A percentile compares a stretch with the other conserved stretches of the same genome.
Evolutionary conservation across 495 filamentous ascomycete genomes (phyloP).

Genomic region (Parathielavia hyrcaniae): DNA sequence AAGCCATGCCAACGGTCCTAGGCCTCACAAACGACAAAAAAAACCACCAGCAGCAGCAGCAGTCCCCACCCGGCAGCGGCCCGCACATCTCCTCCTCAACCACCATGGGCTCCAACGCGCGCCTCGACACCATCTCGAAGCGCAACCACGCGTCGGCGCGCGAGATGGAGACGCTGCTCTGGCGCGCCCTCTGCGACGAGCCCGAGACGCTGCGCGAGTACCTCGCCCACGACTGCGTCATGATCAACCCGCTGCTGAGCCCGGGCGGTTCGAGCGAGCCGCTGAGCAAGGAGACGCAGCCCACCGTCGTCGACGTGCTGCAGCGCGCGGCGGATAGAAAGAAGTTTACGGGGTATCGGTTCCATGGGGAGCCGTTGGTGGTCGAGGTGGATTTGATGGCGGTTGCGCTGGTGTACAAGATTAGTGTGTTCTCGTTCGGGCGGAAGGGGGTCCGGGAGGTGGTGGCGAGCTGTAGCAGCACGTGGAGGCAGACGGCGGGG

Average conservation of each 20-base stretch:
- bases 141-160: slow-evolving; percentile 35
- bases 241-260: slow-evolving; percentile 34
- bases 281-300: slow-evolving; percentile 25
- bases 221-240: slow-evolving; percentile 35
- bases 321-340: slow-evolving; percentile 12
- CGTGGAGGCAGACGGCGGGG: slow-evolving; percentile 35
- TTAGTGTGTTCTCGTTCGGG: slow-evolving; percentile 25
- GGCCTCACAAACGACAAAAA: slow-evolving; percentile 5
- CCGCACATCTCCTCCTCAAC: slow-evolving; percentile 18
- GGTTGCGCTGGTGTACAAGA: slow-evolving; percentile 28
- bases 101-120: slow-evolving; percentile 22
- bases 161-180: slow-evolving; percentile 34
- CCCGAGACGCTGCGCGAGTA: slow-evolving; percentile 30
- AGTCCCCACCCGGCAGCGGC: slow-evolving; percentile 19
- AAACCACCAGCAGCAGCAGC: slow-evolving; percentile 4
- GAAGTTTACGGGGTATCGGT: slow-evolving; percentile 24
- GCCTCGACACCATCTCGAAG: slow-evolving; percentile 36
- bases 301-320: slow-evolving; percentile 23
- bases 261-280: slow-evolving; percentile 15
- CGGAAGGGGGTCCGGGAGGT: slow-evolving; percentile 25
- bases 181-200: slow-evolving; percentile 35
- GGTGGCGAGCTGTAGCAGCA: slow-evolving; percentile 21
- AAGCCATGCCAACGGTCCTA: slow-evolving; percentile 2
- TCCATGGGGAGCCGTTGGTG: slow-evolving; percentile 29
- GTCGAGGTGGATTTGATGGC: slow-evolving; percentile 38